Evolutionary conservation across 306 rosid species (phyloP), one percentile per base, ranked within the genome.

Genomic region (Lathyrus tuberosus): DNA sequence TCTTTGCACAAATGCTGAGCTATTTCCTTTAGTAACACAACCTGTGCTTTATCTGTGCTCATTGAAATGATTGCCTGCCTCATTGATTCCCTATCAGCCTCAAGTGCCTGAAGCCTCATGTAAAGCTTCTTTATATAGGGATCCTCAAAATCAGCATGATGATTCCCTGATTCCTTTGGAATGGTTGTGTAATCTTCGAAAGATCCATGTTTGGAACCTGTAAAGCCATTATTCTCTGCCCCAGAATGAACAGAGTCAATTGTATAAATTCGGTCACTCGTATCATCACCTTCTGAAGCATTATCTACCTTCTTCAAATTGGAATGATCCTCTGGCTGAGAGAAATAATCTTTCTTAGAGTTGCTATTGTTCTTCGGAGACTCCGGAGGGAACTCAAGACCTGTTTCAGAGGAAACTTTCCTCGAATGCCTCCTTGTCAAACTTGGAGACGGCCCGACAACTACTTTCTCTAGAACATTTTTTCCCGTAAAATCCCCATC

Each of bases 81-180:
- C 99, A 95, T 91, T 70, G 99, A 95, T 79, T 95, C 99, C 82
- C 97, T 84, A 83, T 95, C 99, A 14, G 97, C 97, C 80, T 95
- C 99, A 62, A 95, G 96, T 69, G 95, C 96, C 76, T 95, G 97
- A 82, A 95, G 97, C 84, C 99, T 91, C 88, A 74, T 71, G 76
- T 86, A 89, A 67, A 95, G 97, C 85, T 91, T 95, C 82, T 83
- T 87, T 65, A 95, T 67, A 30, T 91, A 88, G 3, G 97, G 96
- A 81, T 91, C 99, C 28, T 67, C 87, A 40, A 75, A 68, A 62
- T 87, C 91, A 69, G 83, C 68, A 33, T 77, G 85, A 82, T 76
- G 85, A 82, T 74, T 72, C 68, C 76, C 33, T 6, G 86, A 72
- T 24, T 77, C 90, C 76, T 61, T 84, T 2, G 97, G 91, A 9